phyloP scores from a whole-genome alignment of 257 asterid genomes.

The Capsicum chinense region DNA sequence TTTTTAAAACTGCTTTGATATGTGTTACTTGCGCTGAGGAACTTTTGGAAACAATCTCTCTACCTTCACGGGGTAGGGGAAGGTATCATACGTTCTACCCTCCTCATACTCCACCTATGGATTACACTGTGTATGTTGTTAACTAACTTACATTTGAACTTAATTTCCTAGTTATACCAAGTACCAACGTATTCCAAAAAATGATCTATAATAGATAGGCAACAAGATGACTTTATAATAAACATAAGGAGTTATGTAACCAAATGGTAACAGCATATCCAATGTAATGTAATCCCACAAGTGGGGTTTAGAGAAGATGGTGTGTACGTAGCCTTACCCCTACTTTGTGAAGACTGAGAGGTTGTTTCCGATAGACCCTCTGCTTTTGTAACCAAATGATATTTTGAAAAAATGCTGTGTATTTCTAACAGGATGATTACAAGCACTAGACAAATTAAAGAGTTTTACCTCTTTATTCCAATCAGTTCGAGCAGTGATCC shows the following conservation, averaged over 20 bases:
- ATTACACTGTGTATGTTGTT: neutral
- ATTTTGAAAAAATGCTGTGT: neutral
- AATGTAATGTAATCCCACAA: too few relatives aligned
- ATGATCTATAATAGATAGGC: neutral
- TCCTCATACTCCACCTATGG: neutral
- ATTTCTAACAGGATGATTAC: neutral
- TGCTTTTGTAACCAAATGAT: neutral
- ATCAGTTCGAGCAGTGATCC: constrained; percentile 62
- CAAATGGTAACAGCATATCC: too few relatives aligned
- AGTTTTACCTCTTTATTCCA: constrained; percentile 65
- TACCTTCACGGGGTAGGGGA: neutral
- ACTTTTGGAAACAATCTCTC: neutral
- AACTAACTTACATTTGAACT: neutral
- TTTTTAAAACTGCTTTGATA: neutral
- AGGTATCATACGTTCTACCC: neutral
- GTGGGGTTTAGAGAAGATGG: too few relatives aligned
- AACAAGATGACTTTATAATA: neutral
- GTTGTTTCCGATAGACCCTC: too few relatives aligned
- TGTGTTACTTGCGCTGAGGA: neutral
- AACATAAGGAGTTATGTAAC: neutral
- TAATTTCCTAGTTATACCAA: neutral
- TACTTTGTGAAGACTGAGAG: too few relatives aligned
- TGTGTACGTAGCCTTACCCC: too few relatives aligned
- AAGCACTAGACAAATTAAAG: neutral
- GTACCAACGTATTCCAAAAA: neutral